phyloP scores from a whole-genome alignment of 768 basidiomycete species.

The Tephrocybe sp. region DNA sequence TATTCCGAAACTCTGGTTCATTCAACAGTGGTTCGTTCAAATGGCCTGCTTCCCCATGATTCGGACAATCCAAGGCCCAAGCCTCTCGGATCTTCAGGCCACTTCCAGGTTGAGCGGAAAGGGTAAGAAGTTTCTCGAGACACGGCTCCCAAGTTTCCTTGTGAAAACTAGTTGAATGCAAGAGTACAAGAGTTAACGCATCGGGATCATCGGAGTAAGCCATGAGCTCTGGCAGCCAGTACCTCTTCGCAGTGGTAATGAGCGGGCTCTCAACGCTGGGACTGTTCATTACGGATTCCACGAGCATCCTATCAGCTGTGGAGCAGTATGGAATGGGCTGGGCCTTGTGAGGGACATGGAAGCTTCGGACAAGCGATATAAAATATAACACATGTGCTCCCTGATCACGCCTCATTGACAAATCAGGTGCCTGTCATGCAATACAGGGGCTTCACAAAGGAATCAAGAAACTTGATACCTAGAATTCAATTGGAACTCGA shows the following conservation, averaged over 20 bases:
- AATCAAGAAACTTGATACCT: not conserved
- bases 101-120: slow-evolving; percentile 19
- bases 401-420: not conserved
- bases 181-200: slow-evolving; percentile 54
- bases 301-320: slow-evolving; percentile 11
- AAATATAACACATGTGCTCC: slow-evolving; percentile 6
- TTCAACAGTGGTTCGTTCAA: slow-evolving; percentile 50
- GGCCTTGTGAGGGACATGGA: slow-evolving; percentile 9
- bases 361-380: not conserved
- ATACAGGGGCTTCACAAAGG: no score
- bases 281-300: slow-evolving; percentile 27
- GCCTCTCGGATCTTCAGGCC: slow-evolving; percentile 48
- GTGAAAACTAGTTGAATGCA: slow-evolving; percentile 73
- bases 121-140: slow-evolving; percentile 43
- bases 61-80: slow-evolving; percentile 71
- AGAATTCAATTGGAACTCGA: not conserved
- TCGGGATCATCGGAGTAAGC: slow-evolving; percentile 32
- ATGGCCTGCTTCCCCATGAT: slow-evolving; percentile 61
- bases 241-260: slow-evolving; percentile 54
- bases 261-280: slow-evolving; percentile 44
- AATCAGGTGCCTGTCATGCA: not conserved
- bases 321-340: not conserved
- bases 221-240: slow-evolving; percentile 42
- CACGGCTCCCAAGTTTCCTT: slow-evolving; percentile 74
- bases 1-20: slow-evolving; percentile 38